Base-by-base conservation (phyloP, 1,284 basidiomycete genomes). In the Chalciporus piperatoides region DNA sequence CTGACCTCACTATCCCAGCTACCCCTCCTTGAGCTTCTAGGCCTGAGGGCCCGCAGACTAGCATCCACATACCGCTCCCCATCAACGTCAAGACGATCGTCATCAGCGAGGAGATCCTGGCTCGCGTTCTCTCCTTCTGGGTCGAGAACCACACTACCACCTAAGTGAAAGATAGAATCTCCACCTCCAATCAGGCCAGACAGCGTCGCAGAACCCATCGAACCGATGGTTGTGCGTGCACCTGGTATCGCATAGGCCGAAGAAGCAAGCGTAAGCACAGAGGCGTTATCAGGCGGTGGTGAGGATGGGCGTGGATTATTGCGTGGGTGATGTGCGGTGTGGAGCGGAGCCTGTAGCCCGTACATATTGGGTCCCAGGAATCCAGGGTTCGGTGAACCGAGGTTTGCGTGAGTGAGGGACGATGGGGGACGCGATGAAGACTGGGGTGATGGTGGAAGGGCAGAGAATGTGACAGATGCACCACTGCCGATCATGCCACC, bases 281-380 rank as follows among this genome's bases (percentile, higher is more conserved):
- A 94, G 0, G 95, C 95, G 63, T 98, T 94, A 64, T 96, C 92
- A 21, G 84, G 75, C 0, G 95, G 95, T 9, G 91, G 86, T 2
- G 89, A 91, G 6, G 86, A 86, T 12, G 96, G 96, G 17, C 89
- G 82, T 2, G 95, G 95, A 66, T 98, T 98, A 70, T 97, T 92
- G 45, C 91, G 81, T 2, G 95, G 96, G 69, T 98, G 94, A 54
- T 93, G 92, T 6, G 83, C 74, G 0, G 92, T 92, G 65, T 95
- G 92, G 36, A 88, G 78, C 0, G 96, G 96, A 6, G 90, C 90
- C 64, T 92, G 90, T 25, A 85, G 58, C 44, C 67, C 60, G 51
- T 66, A 60, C 12, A 51, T 58, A 33, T 43, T 56, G 36, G 57
- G 46, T 37, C 60, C 65, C 33, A 60, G 56, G 1, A 56, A 41